Evolutionary conservation across 2,329 filamentous ascomycete species (phyloP), one percentile per base, ranked within the genome.

Genomic region (Arthrobotrys pseudoclavata): DNA sequence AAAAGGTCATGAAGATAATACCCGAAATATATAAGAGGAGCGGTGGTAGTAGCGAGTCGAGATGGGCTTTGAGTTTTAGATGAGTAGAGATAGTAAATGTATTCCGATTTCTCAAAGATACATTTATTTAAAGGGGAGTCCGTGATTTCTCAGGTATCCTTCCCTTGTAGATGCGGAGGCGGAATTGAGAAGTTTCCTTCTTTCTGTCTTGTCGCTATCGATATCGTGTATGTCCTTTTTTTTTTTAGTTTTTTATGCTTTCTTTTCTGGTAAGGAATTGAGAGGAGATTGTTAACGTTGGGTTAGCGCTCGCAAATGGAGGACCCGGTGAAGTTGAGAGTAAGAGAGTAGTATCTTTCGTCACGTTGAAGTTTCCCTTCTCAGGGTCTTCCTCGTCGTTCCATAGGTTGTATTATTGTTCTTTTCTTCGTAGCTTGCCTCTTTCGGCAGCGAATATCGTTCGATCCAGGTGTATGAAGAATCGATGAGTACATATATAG

Each of bases 1-100:
- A 5, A 74, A 66, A 66, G 62, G 62, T 12, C 24, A 24, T 79
- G 69, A 75, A 75, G 69, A 66, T 24, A 20, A 40, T 40, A 40
- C 37, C 37, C 37, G 42, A 45, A 20, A 45, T 18, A 45, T 45
- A 40, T 40, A 40, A 45, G n/a, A 45, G 22, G 42, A 63, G 42
- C 42, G 40, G 60, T 48, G 60, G 48, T 57, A 37, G 52, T 74
- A 79, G 68, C 24, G 52, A 57, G 52, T 34, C 52, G 52, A 57
- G 29, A 57, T 3, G 22, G 12, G 24, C 12, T 29, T n/a, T 18
- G 15, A 3, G 42, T 4, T 7, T n/a, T 2, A 29, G 4, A n/a
- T n/a, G 50, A 53, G 50, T 31, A 53, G 52, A 57, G 52, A 37
- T 57, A 26, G n/a, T 34, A 34, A 57, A 9, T 24, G 4, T 15